phyloP scores from a whole-genome alignment of 2,329 filamentous ascomycete genomes.

The Claviceps lovelessii region DNA sequence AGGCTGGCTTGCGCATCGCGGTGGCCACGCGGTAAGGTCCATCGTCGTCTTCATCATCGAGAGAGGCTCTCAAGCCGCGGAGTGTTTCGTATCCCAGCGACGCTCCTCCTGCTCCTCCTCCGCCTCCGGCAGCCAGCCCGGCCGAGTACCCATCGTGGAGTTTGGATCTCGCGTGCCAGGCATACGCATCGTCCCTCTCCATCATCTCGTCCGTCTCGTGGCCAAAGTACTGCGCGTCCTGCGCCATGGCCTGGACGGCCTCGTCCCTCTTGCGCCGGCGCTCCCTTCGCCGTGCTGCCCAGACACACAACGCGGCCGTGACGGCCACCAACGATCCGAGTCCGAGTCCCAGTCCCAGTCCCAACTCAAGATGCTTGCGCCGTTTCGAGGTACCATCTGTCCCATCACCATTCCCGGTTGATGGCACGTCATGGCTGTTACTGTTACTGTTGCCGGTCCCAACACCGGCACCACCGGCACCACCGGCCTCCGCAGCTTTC shows the following conservation, averaged over 20 bases:
- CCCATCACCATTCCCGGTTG: neutral
- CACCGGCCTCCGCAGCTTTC: neutral
- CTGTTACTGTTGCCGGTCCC: no score
- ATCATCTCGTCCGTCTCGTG: slow-evolving; percentile 32
- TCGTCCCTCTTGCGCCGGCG: slow-evolving; percentile 28
- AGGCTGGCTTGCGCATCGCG: slow-evolving; percentile 17
- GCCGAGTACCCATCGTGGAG: neutral
- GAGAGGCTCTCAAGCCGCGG: slow-evolving; percentile 15
- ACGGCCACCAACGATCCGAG: slow-evolving; percentile 32
- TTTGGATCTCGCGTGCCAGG: neutral
- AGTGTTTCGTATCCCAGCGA: slow-evolving; percentile 38
- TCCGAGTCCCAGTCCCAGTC: slow-evolving; percentile 51
- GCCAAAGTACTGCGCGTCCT: slow-evolving; percentile 33
- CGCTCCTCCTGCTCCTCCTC: slow-evolving; percentile 18
- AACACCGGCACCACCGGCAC: neutral
- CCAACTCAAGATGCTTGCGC: slow-evolving; percentile 21
- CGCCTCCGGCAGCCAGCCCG: slow-evolving; percentile 11
- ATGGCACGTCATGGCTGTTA: neutral
- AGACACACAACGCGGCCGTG: slow-evolving; percentile 35
- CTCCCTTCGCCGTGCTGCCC: slow-evolving; percentile 27
- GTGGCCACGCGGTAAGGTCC: slow-evolving; percentile 3
- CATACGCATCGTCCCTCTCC: slow-evolving; percentile 18
- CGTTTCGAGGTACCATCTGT: neutral
- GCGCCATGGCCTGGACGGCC: slow-evolving; percentile 33
- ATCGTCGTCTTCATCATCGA: slow-evolving; percentile 17